Conservation (phyloP, 805 yeast species). For the Candida caryicola region DNA sequence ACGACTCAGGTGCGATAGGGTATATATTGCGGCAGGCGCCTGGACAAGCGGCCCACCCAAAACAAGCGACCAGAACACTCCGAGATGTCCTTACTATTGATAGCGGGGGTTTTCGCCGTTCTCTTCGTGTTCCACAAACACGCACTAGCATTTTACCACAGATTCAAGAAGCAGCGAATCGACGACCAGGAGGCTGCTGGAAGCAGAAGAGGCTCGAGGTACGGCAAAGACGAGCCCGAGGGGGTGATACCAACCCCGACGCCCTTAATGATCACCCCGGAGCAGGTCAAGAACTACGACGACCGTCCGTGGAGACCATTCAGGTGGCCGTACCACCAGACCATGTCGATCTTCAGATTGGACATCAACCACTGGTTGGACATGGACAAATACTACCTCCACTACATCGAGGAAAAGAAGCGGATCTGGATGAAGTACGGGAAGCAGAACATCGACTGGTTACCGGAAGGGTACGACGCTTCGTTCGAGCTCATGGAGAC, state of each 20-base stretch:
- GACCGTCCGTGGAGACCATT: slow-evolving; percentile 82
- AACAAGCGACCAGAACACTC: background rate
- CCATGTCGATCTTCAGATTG: slow-evolving; percentile 71
- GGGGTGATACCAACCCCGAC: slow-evolving; percentile 43
- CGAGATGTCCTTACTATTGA: background rate
- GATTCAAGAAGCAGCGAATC: background rate
- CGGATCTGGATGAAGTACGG: slow-evolving; percentile 59
- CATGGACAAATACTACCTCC: slow-evolving; percentile 73
- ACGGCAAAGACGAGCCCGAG: slow-evolving; percentile 7
- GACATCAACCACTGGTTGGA: slow-evolving; percentile 76
- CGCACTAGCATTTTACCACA: background rate
- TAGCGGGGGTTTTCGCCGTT: background rate
- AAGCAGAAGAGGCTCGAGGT: slow-evolving; percentile 9
- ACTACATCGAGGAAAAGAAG: slow-evolving; percentile 61
- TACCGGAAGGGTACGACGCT: slow-evolving; percentile 63
- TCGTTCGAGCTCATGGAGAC: slow-evolving; percentile 61
- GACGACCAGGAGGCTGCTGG: slow-evolving; percentile 12
- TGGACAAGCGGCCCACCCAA: no score
- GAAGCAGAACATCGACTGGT: slow-evolving; percentile 59
- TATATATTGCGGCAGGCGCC: no score
- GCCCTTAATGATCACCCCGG: slow-evolving; percentile 63
- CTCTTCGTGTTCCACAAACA: slow-evolving; percentile 1
- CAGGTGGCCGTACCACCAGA: slow-evolving; percentile 78
- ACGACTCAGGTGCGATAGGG: no score
- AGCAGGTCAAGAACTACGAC: slow-evolving; percentile 60